Conservation (phyloP, 768 basidiomycete species). For the Zangia roseola region DNA sequence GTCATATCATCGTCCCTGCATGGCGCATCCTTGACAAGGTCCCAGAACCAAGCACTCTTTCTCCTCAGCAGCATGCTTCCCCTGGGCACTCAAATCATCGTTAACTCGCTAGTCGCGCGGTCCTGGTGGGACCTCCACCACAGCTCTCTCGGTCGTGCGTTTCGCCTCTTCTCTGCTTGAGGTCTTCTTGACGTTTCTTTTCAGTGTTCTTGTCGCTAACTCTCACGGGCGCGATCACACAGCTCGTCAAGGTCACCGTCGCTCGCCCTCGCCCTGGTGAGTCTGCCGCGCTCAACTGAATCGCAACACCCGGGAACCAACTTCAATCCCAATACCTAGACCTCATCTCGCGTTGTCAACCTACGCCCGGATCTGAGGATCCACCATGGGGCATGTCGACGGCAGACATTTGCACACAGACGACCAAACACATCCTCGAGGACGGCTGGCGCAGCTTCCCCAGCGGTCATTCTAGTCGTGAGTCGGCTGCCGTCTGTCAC, state of each 20-base stretch:
- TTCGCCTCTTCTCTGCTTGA: background rate
- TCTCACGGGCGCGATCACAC: constrained; percentile 76
- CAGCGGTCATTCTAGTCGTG: constrained; percentile 87
- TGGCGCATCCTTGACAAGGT: background rate
- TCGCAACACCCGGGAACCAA: background rate
- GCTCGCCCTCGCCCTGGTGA: constrained; percentile 86
- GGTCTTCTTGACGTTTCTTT: background rate
- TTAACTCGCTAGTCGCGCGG: constrained; percentile 70
- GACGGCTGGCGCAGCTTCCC: constrained; percentile 93
- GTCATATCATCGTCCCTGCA: constrained; percentile 31
- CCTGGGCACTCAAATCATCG: constrained; percentile 57
- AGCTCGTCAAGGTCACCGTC: constrained; percentile 79
- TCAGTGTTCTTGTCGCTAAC: constrained; percentile 70
- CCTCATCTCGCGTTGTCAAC: constrained; percentile 52
- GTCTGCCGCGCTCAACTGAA: background rate
- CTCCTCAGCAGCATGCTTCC: constrained; percentile 55
- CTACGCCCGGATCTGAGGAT: constrained; percentile 59
- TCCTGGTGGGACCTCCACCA: constrained; percentile 90
- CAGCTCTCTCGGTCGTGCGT: constrained; percentile 37
- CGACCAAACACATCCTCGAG: constrained; percentile 50
- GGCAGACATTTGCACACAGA: constrained; percentile 74
- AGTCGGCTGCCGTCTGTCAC: constrained; percentile 23
- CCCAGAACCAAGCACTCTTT: constrained; percentile 40
- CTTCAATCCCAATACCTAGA: constrained; percentile 14
- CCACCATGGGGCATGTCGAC: constrained; percentile 70